Conservation (phyloP, 768 basidiomycete genomes). For the Termitomyces sp. region DNA sequence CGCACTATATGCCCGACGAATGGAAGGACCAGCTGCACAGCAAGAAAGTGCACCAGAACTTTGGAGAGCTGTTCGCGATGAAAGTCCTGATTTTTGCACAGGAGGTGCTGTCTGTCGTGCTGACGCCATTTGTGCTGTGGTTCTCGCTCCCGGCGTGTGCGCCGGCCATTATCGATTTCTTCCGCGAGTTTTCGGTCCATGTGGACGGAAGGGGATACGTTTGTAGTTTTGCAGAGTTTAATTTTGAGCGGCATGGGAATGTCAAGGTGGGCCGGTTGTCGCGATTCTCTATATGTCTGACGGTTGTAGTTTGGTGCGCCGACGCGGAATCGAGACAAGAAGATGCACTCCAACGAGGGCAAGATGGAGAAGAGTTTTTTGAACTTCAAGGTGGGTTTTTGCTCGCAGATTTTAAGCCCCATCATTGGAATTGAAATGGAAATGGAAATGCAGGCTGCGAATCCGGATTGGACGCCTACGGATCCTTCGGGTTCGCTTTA, state of each 20-base stretch:
- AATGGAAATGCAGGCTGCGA: constrained; percentile 58
- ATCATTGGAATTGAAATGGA: no score
- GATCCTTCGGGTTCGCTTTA: constrained; percentile 91
- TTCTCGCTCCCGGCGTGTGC: constrained; percentile 88
- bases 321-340: constrained; percentile 55
- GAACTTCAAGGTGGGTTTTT: constrained; percentile 67
- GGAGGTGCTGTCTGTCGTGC: constrained; percentile 84
- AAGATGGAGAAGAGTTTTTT: constrained; percentile 99
- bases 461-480: constrained; percentile 92
- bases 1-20: constrained; percentile 92
- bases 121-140: constrained; percentile 94
- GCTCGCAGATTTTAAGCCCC: no score
- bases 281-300: no score
- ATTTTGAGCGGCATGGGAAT: constrained; percentile 93
- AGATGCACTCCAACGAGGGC: constrained; percentile 81
- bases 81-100: constrained; percentile 83
- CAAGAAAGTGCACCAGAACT: constrained; percentile 86
- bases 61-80: constrained; percentile 90
- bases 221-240: constrained; percentile 97
- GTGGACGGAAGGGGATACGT: constrained; percentile 96
- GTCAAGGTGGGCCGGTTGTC: constrained; percentile 52
- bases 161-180: constrained; percentile 91
- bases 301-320: constrained; percentile 77
- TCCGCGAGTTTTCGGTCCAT: constrained; percentile 96
- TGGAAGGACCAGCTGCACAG: constrained; percentile 91